phyloP scores from a whole-genome alignment of 2,329 filamentous ascomycete genomes.

The Venturia pyrina region DNA sequence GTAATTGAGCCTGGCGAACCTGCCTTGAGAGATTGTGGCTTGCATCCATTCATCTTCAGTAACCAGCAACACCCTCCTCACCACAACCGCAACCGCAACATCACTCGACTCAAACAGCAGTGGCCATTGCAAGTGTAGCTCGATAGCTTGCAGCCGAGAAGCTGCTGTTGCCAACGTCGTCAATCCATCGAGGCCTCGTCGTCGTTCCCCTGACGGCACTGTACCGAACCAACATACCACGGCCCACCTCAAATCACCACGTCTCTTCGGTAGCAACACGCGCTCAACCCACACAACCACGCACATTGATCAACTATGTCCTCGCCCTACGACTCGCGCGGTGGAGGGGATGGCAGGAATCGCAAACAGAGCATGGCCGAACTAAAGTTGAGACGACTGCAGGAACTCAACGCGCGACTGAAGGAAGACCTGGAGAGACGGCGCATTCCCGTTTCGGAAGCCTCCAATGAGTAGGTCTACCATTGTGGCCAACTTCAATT shows the following conservation, averaged over 20 bases:
- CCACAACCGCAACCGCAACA: not conserved
- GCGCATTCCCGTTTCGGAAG: slow-evolving; percentile 90
- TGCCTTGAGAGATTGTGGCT: not conserved
- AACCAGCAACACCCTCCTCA: not conserved
- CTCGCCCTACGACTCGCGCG: slow-evolving; percentile 55
- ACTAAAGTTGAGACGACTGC: slow-evolving; percentile 89
- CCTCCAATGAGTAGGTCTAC: slow-evolving; percentile 48
- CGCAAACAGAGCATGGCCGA: slow-evolving; percentile 99
- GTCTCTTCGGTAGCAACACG: not conserved
- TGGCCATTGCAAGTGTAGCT: not conserved
- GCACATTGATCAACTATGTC: slow-evolving; percentile 38
- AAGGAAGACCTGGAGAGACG: slow-evolving; percentile 93
- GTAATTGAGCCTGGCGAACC: not conserved
- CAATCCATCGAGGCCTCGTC: not conserved
- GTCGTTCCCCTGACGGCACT: not conserved
- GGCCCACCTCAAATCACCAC: not conserved
- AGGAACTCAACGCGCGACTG: slow-evolving; percentile 90
- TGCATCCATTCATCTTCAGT: not conserved
- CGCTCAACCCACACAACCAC: not conserved
- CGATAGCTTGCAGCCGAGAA: not conserved
- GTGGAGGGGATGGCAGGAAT: slow-evolving; percentile 60
- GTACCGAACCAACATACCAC: not conserved
- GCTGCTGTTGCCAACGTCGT: not conserved
- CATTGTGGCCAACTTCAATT: not conserved
- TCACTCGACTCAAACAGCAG: not conserved